Evolutionary conservation across 805 yeast genomes (phyloP), one percentile per base, ranked within the genome.

Genomic region (Nakazawaea ernobii): DNA sequence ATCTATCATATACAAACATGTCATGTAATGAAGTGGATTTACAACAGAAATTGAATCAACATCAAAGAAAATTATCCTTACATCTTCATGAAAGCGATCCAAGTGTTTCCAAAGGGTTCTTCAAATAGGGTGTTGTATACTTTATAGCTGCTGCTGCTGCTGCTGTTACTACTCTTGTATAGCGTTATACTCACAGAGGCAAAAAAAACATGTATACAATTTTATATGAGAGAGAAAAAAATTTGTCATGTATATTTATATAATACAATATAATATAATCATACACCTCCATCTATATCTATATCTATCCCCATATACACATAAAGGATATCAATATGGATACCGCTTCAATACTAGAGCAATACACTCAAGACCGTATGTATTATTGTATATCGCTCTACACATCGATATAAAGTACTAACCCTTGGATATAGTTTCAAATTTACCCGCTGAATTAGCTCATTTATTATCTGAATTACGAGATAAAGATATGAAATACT

Each of bases 371-470:
- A 46, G 69, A 66, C 47, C 48, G 51, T 48, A 37, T 27, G 49
- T 43, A 14, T 40, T 24, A 73, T 20, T 71, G 11, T 59, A 70
- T 1, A 13, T 8, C 4, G 2, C 8, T 29, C 8, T 29, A 13
- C 14, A n/a, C 6, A 26, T 8, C 24, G 75, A 69, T 51, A 70
- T 70, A 38, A 7, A 38, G 8, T 39, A 39, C 35, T 30, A 17
- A 40, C 35, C 24, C 24, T n/a, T 52, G 69, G 69, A 50, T 70
- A 26, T 83, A 78, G 59, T 92, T 38, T 80, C 92, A 9, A 92
- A 91, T 56, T 73, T 94, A 39, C 97, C 97, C 24, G 82, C 88
- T 5, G 99, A 92, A 64, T 75, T 92, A 39, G 83, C 83, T 46
- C 88, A 86, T 58, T 67, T 89, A 33, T 67, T 92, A 42, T 86